phyloP scores from a whole-genome alignment of 257 asterid species.

The Nyctanthes arbortristis region DNA sequence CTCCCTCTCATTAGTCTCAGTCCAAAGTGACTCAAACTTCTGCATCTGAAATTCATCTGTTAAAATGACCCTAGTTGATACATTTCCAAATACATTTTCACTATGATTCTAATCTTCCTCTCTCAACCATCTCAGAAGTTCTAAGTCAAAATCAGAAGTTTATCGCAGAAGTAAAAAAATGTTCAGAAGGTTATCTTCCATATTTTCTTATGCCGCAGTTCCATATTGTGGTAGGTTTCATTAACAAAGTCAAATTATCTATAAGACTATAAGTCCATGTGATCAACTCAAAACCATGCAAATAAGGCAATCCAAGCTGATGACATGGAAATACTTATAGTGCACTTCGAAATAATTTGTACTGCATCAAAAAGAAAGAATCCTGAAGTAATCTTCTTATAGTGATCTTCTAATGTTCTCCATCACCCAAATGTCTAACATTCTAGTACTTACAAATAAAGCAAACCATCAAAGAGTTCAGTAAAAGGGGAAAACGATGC shows the following conservation, averaged over 20 bases:
- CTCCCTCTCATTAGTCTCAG: background rate
- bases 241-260: background rate
- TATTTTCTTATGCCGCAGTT: background rate
- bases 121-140: background rate
- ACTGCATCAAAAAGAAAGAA: conserved; percentile 7
- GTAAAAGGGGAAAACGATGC: background rate
- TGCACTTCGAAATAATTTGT: background rate
- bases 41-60: background rate
- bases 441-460: background rate
- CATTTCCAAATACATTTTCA: background rate
- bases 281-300: conserved; percentile 8
- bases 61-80: background rate
- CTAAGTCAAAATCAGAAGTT: background rate
- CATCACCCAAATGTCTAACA: background rate
- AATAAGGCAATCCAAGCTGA: background rate
- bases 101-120: background rate
- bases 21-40: conserved; percentile 11
- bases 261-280: conserved; percentile 2
- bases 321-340: background rate
- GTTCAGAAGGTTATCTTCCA: background rate
- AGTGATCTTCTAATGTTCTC: background rate
- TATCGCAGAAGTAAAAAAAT: background rate
- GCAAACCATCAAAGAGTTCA: background rate
- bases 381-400: background rate
- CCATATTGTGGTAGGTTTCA: conserved; percentile 4